Base-by-base conservation (phyloP, 306 rosid genomes). In the Trifolium dubium region DNA sequence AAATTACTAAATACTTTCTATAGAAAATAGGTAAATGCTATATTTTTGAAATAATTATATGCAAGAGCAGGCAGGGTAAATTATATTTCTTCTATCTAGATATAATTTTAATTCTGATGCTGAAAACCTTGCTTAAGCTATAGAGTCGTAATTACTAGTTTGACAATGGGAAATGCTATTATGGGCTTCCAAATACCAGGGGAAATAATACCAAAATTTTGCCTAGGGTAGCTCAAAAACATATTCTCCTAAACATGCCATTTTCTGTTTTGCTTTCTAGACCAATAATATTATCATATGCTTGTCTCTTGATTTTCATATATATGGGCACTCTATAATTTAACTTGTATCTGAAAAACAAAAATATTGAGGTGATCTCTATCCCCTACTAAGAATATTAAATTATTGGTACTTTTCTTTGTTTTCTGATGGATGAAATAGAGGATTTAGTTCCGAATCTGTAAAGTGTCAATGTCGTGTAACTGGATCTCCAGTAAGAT, bases 361-460 rank as follows among this genome's bases (percentile, higher is more conserved):
- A 37, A 60, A 31, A 32, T 11, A 31, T 30, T 17, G 60, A 50
- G 68, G 56, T 51, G 60, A 32, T 50, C 63, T 30, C 51, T 63
- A 12, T 78, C 50, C 43, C 50, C 43, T 15, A 53, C 60, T 13
- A 41, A 6, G 37, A 50, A 71, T 51, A 71, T 32, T 49, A 23
- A 70, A 50, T 32, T 30, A 5, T 58, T 31, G 10, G 31, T 62
- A 15, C 19, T 63, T 47, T 9, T 28, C 7, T 29, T 61, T 70
- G 29, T 65, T 35, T 39, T 50, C 66, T 51, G 71, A 51, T 70
- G 69, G 66, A 44, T 73, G 61, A 46, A 47, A 61, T 50, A 69
- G 54, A 50, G 72, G 66, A 55, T 50, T 77, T 77, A 61, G 63
- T 37, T 77, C 63, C 35, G 4, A 50, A 32, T 70, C 5, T 50